Percentiles rank a stretch among this genome's conserved stretches.
Evolutionary conservation across 345 rosid species (phyloP).

Genomic region (Pistacia vera): DNA sequence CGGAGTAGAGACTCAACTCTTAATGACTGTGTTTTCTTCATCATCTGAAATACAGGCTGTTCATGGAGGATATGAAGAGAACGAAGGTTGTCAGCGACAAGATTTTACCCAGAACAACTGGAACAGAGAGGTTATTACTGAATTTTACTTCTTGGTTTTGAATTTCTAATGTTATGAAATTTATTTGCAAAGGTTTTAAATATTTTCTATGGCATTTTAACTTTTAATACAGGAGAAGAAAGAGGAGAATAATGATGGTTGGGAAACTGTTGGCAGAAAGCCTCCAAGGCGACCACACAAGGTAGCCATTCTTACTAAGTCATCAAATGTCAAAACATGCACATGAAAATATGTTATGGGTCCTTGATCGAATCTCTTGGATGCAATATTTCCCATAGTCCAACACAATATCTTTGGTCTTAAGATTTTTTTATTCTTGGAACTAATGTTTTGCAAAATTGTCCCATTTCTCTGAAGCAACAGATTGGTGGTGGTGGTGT

Average conservation of each 20-base stretch:
- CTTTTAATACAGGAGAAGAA: constrained; percentile 35
- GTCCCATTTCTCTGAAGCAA: background rate
- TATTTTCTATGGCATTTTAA: background rate
- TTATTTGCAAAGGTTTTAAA: background rate
- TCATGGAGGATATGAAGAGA: constrained; percentile 26
- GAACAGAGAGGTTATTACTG: constrained; percentile 35
- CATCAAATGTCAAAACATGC: background rate
- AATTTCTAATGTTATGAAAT: background rate
- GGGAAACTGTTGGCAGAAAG: constrained; percentile 81
- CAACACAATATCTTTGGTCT: background rate
- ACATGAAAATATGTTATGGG: background rate
- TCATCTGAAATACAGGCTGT: constrained; percentile 27
- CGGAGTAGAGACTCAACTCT: too few species aligned
- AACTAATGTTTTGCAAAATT: background rate
- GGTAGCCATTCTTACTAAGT: constrained; percentile 33
- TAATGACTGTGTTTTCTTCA: background rate
- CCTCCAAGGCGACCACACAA: constrained; percentile 58
- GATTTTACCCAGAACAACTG: constrained; percentile 29
- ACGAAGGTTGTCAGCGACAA: constrained; percentile 29
- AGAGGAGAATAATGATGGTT: constrained; percentile 57
- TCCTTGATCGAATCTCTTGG: background rate
- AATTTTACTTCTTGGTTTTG: background rate
- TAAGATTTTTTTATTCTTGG: too few species aligned
- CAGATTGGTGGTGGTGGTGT: background rate
- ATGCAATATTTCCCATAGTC: background rate